phyloP scores from a whole-genome alignment of 805 yeast species.

The Lipomyces spencermartinsiae region DNA sequence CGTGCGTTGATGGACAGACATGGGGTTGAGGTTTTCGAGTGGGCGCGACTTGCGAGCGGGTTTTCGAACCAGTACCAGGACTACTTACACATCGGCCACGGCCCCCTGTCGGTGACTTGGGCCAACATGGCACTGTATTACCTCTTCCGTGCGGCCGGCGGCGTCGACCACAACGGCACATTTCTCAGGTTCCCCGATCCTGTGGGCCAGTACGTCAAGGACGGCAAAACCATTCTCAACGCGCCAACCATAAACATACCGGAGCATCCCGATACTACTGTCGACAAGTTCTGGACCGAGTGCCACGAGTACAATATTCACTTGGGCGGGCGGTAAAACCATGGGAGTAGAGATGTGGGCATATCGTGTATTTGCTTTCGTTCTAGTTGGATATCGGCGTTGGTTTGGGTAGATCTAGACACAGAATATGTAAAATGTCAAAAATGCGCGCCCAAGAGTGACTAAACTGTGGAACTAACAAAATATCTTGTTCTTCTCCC shows the following conservation, averaged over 20 bases:
- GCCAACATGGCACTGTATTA: conserved; percentile 29
- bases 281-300: conserved; percentile 24
- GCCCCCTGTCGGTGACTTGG: conserved; percentile 26
- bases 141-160: conserved; percentile 36
- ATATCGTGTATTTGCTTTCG: neutral
- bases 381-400: neutral
- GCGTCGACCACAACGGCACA: conserved; percentile 21
- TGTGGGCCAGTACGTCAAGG: conserved; percentile 19
- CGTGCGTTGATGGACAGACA: conserved; percentile 22
- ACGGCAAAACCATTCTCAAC: conserved; percentile 12
- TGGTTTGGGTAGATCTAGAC: neutral
- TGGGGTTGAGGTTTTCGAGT: conserved; percentile 33
- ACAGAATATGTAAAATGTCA: neutral
- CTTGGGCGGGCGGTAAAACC: conserved; percentile 32
- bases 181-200: conserved; percentile 21
- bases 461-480: too few relatives aligned
- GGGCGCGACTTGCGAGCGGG: conserved; percentile 29
- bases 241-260: conserved; percentile 17
- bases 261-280: conserved; percentile 13
- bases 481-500: too few relatives aligned
- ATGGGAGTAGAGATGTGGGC: neutral
- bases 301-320: conserved; percentile 26
- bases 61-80: conserved; percentile 30
- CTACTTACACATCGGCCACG: conserved; percentile 25
- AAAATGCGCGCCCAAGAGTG: neutral